Base-by-base conservation (phyloP, 2,329 filamentous ascomycete species). In the Fusarium miscanthi region DNA sequence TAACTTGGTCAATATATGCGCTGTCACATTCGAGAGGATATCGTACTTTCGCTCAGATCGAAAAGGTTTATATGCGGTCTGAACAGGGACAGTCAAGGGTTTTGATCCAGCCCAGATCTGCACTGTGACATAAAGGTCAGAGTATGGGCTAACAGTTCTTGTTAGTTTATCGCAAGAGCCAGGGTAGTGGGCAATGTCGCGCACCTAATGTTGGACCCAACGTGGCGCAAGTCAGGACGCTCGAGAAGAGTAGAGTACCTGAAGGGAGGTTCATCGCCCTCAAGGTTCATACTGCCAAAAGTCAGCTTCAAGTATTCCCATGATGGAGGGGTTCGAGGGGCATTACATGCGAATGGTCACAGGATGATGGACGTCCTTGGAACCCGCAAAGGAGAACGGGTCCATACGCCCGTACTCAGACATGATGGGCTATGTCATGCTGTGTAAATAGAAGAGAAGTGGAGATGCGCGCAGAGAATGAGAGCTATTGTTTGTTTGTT, bases 91-190 rank as follows among this genome's bases (percentile, higher is more conserved):
- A 0, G 95, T 97, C 74, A 99, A 85, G 40, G 95, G 94, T 81
- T 99, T 99, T 33, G 95, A 98, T 77, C 97, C 94, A 17, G 95
- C 94, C 92, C 95, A 99, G 77, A 98, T 88, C 82, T 98, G 96
- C 13, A 92, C 93, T 1, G 95, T 98, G 53, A 97, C 91, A 79
- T 95, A 98, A 52, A 99, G 91, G 80, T 99, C 96, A 31, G 94
- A 98, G 79, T 92, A 85, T 2, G 92, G 86, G 81, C 93, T 94
- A 71, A 60, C 67, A 38, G 46, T 37, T 61, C 66, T 45, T 58
- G 66, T 79, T 63, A 78, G 81, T 75, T n/a, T 48, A 54, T 45
- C 23, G 63, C 45, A 21, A 38, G 57, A 25, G 17, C 33, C n/a
- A 25, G 27, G 43, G n/a, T 40, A 38, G 31, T 23, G 14, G 19